These are phyloP conservation scores for Fraxinus angustifolia DNA, from an alignment of 305 asterid genomes.

Conservation along the genomic window DNA sequence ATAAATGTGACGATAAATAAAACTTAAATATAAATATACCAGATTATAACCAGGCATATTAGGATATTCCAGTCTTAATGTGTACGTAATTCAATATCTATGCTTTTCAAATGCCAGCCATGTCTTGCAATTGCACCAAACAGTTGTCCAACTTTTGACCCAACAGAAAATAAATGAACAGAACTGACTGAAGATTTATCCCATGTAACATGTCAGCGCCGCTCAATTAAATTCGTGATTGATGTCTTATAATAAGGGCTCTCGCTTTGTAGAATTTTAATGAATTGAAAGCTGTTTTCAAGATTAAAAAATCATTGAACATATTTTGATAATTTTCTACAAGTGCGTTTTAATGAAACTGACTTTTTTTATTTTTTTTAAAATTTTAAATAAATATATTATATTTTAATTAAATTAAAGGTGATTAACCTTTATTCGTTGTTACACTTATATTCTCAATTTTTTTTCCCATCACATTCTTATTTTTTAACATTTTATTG, in stretches of 20 bases:
- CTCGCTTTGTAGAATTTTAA: neutral
- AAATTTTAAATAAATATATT: too few relatives aligned
- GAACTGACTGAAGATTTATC: neutral
- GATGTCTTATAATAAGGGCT: neutral
- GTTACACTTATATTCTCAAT: too few relatives aligned
- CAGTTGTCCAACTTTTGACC: neutral
- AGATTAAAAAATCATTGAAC: too few relatives aligned
- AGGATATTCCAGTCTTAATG: neutral
- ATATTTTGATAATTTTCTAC: neutral
- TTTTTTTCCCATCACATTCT: too few relatives aligned
- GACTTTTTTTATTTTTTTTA: too few relatives aligned
- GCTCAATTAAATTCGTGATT: neutral
- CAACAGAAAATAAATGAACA: neutral
- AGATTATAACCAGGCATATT: neutral
- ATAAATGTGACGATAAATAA: neutral
- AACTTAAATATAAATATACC: neutral
- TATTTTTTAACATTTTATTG: too few relatives aligned
- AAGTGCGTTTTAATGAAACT: neutral
- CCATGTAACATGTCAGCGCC: neutral
- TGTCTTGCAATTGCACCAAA: neutral
- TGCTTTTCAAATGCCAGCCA: neutral
- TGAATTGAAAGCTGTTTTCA: too few relatives aligned
- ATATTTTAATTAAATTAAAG: too few relatives aligned
- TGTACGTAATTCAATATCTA: neutral
- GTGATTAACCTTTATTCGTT: too few relatives aligned